Base-by-base conservation (phyloP, 352 stramenopile species). In the Phytophthora fragariae region DNA sequence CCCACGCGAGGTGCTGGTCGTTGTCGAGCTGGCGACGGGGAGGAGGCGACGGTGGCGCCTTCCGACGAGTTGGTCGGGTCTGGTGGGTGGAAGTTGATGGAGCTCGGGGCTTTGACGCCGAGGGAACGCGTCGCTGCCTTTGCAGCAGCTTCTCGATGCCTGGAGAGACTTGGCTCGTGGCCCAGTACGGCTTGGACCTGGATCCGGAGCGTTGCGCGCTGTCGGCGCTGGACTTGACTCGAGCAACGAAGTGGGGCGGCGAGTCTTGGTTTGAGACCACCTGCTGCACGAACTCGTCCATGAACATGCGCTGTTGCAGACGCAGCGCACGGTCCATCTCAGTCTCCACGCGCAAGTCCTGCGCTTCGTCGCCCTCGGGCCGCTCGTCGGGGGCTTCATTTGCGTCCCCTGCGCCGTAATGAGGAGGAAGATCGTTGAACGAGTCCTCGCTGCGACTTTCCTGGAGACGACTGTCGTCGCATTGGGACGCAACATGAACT, bases 1-100 rank as follows among this genome's bases (percentile, higher is more conserved):
- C 84, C 85, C 85, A 93, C 46, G 76, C 79, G 58, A 91, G 50
- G 59, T 92, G 82, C 56, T 87, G 75, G 62, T 79, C 64, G 47
- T 74, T 81, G 53, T 77, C 65, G 57, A 80, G 65, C 62, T 81
- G 62, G 57, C 41, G 47, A 55, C 50, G 61, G 37, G 35, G 31
- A 21, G 62, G 55, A 17, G 63, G 44, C 47, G 52, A 55, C 11
- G 61, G 27, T 33, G 33, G 21, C 14, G 27, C 0, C 55, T 68
- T 72, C 24, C 41, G 72, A 12, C 65, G 63, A 12, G 55, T 11
- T 49, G 68, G 5, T 54, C 27, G 31, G 29, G 17, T 11, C 17
- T 49, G 9, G 11, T 54, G 39, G 15, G 24, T 62, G 52, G 70
- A 57, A 56, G 60, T 7, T 60, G 68, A 14, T 37, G 63, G 8